These are phyloP conservation scores for Coriolopsis trogii DNA, from an alignment of 1,284 basidiomycete genomes.

Conservation along the genomic window DNA sequence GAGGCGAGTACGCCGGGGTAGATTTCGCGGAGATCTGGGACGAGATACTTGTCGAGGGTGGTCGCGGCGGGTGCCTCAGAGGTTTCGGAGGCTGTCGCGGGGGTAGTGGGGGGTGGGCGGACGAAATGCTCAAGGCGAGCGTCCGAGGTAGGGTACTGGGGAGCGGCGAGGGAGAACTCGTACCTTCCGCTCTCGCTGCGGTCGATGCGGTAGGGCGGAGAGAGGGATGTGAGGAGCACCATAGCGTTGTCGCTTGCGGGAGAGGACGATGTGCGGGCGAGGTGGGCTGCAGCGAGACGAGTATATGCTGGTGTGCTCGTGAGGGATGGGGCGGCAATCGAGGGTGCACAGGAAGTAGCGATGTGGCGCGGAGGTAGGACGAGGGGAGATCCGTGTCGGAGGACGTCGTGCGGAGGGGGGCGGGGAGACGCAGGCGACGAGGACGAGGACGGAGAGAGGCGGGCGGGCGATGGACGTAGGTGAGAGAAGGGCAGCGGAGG, in stretches of 20 bases:
- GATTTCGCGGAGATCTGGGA: constrained; percentile 18
- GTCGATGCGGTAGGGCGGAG: constrained; percentile 10
- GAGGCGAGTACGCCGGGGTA: constrained; percentile 24
- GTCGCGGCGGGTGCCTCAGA: constrained; percentile 1
- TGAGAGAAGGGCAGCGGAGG: constrained; percentile 10
- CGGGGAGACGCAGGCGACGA: constrained; percentile 8
- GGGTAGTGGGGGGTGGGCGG: constrained; percentile 3
- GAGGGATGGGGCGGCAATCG: constrained; percentile 20
- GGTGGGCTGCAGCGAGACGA: background rate
- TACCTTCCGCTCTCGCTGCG: constrained; percentile 20
- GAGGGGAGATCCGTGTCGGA: constrained; percentile 2
- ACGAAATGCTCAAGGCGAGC: constrained; percentile 21
- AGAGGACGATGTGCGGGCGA: background rate
- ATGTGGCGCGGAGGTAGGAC: constrained; percentile 15
- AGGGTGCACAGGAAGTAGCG: constrained; percentile 14
- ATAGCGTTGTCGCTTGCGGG: background rate
- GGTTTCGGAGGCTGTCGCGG: constrained; percentile 2
- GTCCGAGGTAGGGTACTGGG: constrained; percentile 19
- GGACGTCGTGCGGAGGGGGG: constrained; percentile 10
- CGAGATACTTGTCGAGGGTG: constrained; percentile 17
- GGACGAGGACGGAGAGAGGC: constrained; percentile 6
- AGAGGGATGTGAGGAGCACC: constrained; percentile 8
- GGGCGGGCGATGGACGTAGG: constrained; percentile 1
- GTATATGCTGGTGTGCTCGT: background rate
- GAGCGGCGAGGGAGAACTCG: constrained; percentile 10